Conservation (phyloP, 805 yeast species). For the Starmerella sp. region DNA sequence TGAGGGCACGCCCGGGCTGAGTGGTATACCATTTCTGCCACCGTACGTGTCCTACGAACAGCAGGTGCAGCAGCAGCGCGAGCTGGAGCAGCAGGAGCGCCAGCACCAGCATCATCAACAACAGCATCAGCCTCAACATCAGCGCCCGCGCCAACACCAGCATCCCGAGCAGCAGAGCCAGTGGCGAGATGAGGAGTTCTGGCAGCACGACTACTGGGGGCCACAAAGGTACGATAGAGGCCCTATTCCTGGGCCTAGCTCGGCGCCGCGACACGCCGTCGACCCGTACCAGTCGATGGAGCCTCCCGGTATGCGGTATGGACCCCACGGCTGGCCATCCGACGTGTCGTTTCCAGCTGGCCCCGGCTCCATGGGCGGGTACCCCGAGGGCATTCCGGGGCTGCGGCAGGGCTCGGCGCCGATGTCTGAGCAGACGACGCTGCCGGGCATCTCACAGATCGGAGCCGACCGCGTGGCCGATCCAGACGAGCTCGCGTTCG, state of each 20-base stretch:
- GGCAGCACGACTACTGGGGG: not conserved
- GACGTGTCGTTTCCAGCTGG: not conserved
- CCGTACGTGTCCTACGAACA: conserved; percentile 5
- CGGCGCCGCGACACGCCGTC: not conserved
- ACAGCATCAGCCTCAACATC: not conserved
- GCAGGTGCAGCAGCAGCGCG: not conserved
- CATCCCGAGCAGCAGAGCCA: not conserved
- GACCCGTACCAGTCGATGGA: not conserved
- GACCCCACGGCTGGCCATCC: not conserved
- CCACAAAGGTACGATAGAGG: not conserved
- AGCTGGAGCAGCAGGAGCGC: conserved; percentile 1
- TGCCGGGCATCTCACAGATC: too few relatives aligned
- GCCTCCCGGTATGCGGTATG: not conserved
- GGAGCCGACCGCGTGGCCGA: not conserved
- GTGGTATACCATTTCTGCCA: not conserved
- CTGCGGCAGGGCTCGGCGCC: too few relatives aligned
- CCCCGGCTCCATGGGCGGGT: not conserved
- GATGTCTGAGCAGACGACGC: too few relatives aligned
- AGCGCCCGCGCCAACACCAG: not conserved
- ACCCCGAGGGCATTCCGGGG: too few relatives aligned
- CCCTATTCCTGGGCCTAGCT: not conserved
- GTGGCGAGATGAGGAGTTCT: not conserved
- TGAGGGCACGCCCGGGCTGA: not conserved
- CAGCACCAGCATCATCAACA: not conserved
- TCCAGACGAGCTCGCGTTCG: conserved; percentile 9